phyloP scores from a whole-genome alignment of 2,329 filamentous ascomycete genomes.

The Hypomyces perniciosus region DNA sequence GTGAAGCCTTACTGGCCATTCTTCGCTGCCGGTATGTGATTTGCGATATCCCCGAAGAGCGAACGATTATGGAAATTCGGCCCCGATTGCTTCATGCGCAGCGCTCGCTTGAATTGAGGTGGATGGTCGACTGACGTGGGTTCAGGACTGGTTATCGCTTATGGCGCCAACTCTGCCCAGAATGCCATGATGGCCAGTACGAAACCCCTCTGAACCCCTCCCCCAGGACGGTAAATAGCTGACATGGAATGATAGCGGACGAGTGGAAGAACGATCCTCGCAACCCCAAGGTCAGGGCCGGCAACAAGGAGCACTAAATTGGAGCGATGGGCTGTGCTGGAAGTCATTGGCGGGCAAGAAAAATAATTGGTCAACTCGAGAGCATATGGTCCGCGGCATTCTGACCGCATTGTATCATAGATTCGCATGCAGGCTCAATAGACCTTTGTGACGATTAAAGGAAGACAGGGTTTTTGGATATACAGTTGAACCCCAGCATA shows the following conservation, averaged over 20 bases:
- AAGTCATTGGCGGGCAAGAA: slow-evolving; percentile 20
- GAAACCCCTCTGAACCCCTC: slow-evolving; percentile 16
- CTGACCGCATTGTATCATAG: slow-evolving; percentile 35
- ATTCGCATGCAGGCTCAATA: slow-evolving; percentile 30
- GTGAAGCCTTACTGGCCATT: slow-evolving; percentile 90
- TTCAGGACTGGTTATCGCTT: slow-evolving; percentile 75
- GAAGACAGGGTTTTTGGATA: background rate
- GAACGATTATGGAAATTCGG: background rate
- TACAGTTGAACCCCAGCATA: background rate
- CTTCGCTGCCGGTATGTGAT: slow-evolving; percentile 80
- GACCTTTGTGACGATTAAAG: slow-evolving; percentile 21
- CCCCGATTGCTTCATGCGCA: background rate
- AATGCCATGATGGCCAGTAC: slow-evolving; percentile 72
- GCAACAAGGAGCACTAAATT: slow-evolving; percentile 38
- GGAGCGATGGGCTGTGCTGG: slow-evolving; percentile 10
- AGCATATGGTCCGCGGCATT: slow-evolving; percentile 9
- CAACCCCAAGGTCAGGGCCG: slow-evolving; percentile 60
- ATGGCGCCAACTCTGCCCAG: slow-evolving; percentile 83
- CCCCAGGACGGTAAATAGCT: slow-evolving; percentile 12
- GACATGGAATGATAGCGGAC: slow-evolving; percentile 54
- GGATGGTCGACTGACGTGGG: slow-evolving; percentile 17
- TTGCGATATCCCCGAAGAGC: slow-evolving; percentile 12
- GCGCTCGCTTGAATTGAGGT: background rate
- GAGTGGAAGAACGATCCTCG: slow-evolving; percentile 97
- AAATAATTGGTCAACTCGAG: slow-evolving; percentile 23